Evolutionary conservation across 345 rosid species (phyloP).

Genomic region (Bruguiera parviflora): DNA sequence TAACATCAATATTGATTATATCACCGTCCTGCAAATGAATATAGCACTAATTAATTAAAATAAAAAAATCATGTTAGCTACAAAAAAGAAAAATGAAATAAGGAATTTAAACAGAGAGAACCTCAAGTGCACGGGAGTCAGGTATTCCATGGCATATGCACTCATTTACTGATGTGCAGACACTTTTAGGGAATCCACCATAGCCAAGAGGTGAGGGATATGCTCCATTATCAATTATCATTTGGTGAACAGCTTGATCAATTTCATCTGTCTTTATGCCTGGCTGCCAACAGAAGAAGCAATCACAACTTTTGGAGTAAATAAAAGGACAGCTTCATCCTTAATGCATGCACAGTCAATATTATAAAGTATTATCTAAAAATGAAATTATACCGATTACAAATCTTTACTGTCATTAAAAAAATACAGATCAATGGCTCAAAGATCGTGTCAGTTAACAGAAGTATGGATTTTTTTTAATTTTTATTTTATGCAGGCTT

Average conservation of each 20-base stretch:
- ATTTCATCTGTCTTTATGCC: conserved; percentile 86
- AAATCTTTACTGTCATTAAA: neutral
- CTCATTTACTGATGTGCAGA: conserved; percentile 92
- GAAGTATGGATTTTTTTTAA: too few relatives aligned
- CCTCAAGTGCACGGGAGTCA: conserved; percentile 84
- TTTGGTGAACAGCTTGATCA: conserved; percentile 83
- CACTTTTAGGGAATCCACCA: conserved; percentile 97
- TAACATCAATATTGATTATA: conserved; percentile 87
- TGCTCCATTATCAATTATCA: conserved; percentile 91
- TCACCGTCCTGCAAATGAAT: conserved; percentile 77
- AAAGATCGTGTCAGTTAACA: too few relatives aligned
- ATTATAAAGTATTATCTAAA: neutral
- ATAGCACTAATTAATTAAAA: conserved; percentile 1
- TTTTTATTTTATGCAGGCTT: too few relatives aligned
- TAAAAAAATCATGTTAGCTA: neutral
- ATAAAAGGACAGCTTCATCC: neutral
- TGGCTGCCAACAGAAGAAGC: conserved; percentile 57
- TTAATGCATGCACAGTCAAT: conserved; percentile 1
- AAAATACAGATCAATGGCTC: neutral
- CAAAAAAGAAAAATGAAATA: neutral
- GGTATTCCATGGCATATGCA: conserved; percentile 99
- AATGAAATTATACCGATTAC: neutral
- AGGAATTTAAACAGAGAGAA: conserved; percentile 17
- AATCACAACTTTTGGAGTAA: conserved; percentile 19
- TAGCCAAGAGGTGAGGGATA: conserved; percentile 98